These are phyloP conservation scores for Torulaspora delbrueckii DNA, from an alignment of 805 yeast genomes.

Conservation along the genomic window DNA sequence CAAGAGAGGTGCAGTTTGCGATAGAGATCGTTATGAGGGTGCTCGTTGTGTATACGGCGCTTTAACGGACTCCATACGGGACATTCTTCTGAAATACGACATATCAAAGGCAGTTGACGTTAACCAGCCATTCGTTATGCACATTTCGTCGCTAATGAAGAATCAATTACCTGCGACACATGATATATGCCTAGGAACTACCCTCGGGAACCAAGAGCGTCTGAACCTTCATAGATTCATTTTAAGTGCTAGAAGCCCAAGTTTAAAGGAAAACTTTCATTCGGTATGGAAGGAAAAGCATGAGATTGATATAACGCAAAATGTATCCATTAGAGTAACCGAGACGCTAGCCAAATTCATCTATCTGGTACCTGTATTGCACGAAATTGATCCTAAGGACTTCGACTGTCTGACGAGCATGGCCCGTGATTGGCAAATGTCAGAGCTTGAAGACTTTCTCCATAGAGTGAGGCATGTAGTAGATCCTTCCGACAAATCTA, in stretches of 20 bases:
- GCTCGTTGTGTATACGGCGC: conserved; percentile 78
- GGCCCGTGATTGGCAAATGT: conserved; percentile 36
- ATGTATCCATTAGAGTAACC: conserved; percentile 19
- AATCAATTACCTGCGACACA: conserved; percentile 19
- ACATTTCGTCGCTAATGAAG: conserved; percentile 44
- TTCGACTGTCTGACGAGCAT: conserved; percentile 28
- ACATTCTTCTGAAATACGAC: conserved; percentile 53
- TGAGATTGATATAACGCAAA: conserved; percentile 18
- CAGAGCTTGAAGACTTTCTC: conserved; percentile 38
- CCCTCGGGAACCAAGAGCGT: background rate
- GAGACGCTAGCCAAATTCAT: conserved; percentile 32
- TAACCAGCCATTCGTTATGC: conserved; percentile 68
- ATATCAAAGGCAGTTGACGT: conserved; percentile 64
- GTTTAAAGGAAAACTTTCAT: conserved; percentile 27
- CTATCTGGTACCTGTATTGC: conserved; percentile 40
- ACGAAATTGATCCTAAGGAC: conserved; percentile 34
- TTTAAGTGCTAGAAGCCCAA: conserved; percentile 37
- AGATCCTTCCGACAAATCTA: conserved; percentile 33
- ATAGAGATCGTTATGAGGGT: conserved; percentile 77
- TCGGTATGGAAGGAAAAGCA: conserved; percentile 24
- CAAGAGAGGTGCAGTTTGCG: conserved; percentile 68
- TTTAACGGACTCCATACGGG: conserved; percentile 58
- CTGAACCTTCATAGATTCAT: conserved; percentile 41
- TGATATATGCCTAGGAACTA: conserved; percentile 27
- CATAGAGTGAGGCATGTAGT: conserved; percentile 28